Evolutionary conservation across 148 eudicot species (phyloP).

Genomic region (Chenopodium berlandieri): DNA sequence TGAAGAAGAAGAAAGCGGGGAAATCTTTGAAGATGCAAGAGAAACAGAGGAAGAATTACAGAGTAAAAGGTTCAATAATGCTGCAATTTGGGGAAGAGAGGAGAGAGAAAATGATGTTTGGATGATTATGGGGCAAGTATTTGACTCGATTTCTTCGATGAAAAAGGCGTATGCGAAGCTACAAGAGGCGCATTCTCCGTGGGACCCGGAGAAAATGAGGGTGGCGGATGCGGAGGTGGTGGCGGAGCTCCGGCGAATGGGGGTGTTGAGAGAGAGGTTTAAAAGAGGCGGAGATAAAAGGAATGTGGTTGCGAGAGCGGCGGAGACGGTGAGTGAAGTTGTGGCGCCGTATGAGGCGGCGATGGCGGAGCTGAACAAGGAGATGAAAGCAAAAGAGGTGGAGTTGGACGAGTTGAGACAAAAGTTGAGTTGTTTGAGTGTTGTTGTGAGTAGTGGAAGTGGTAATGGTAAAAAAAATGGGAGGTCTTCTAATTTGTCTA

Average conservation of each 20-base stretch:
- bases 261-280: constrained; percentile 75
- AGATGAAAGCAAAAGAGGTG: constrained; percentile 62
- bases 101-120: constrained; percentile 36
- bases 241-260: constrained; percentile 71
- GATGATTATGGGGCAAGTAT: constrained; percentile 55
- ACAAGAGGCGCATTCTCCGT: constrained; percentile 84
- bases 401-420: constrained; percentile 69
- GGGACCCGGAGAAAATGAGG: constrained; percentile 85
- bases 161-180: constrained; percentile 72
- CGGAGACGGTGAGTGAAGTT: constrained; percentile 58
- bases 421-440: constrained; percentile 47
- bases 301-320: constrained; percentile 31
- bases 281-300: constrained; percentile 44
- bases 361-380: constrained; percentile 71
- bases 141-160: constrained; percentile 62
- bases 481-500: constrained; percentile 41
- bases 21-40: constrained; percentile 22
- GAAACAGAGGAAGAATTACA: constrained; percentile 18
- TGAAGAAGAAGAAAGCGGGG: constrained; percentile 27
- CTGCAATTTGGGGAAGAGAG: background rate
- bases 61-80: background rate
- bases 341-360: constrained; percentile 96
- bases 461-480: constrained; percentile 43
- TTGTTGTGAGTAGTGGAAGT: constrained; percentile 18
- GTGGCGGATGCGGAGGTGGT: constrained; percentile 84